phyloP scores from a whole-genome alignment of 1,139 yeast genomes.

The Blastobotrys illinoisensis region DNA sequence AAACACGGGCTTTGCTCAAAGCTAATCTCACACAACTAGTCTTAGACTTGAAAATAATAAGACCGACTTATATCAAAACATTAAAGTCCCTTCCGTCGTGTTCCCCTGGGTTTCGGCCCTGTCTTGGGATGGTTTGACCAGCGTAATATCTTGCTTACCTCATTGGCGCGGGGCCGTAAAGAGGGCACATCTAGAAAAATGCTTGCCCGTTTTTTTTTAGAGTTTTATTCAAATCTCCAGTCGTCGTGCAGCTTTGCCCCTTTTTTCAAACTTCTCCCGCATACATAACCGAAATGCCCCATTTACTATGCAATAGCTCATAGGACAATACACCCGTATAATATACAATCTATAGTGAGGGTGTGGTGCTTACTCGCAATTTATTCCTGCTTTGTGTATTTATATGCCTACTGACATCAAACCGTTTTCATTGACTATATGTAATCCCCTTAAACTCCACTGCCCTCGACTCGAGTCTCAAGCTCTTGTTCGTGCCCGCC shows the following conservation, averaged over 20 bases:
- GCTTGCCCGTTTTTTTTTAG: neutral
- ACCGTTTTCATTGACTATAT: neutral
- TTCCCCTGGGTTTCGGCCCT: neutral
- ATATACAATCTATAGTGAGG: neutral
- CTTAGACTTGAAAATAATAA: neutral
- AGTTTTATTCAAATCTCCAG: neutral
- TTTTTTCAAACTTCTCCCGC: neutral
- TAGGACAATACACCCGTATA: neutral
- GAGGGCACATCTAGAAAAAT: neutral
- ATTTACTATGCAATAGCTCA: neutral
- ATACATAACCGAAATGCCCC: neutral
- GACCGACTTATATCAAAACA: neutral
- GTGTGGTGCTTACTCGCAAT: too few relatives aligned
- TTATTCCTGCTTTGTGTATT: too few relatives aligned
- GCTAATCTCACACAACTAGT: neutral
- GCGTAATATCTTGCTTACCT: too few relatives aligned
- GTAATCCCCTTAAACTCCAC: neutral
- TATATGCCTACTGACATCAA: too few relatives aligned
- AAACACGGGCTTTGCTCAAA: neutral
- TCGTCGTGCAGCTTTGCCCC: neutral
- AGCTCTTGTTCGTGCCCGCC: conserved; percentile 14
- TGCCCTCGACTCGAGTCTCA: conserved; percentile 11
- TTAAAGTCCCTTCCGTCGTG: neutral
- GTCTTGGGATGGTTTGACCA: neutral
- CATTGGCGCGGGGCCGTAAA: too few relatives aligned